Base-by-base conservation (phyloP, 257 asterid genomes). In the Solanum chmielewskii region DNA sequence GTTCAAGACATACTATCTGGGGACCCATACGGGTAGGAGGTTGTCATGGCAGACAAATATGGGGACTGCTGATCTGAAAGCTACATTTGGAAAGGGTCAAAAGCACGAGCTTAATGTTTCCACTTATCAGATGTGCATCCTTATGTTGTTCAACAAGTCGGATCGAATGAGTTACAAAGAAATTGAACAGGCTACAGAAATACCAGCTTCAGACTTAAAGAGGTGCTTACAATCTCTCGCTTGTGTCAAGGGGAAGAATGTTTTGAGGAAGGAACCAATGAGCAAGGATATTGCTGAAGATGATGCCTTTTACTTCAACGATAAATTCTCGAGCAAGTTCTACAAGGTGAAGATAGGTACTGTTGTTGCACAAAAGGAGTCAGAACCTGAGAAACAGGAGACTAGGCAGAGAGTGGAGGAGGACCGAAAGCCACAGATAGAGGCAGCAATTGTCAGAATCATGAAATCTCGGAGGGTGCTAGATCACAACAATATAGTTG, bases 91-190 rank as follows among this genome's bases (percentile, higher is more conserved):
- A 21, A 89, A 89, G 39, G 87, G 87, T n/a, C 88, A 84, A 56
- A 89, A 89, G 87, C 90, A 86, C 47, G 90, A 89, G 21, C 87
- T 89, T 66, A 87, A 88, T 2, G 91, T 89, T 39, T 87, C 90
- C 62, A 89, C 91, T 21, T 89, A 87, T 33, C 91, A 89, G 88
- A 89, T 89, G 91, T 89, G 91, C 84, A 83, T 89, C 59, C 90
- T 89, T 14, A 89, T 89, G 91, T 85, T 87, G 86, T 89, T 89
- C 41, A 89, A 89, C 80, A 89, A 69, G 16, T 41, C 87, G 9
- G 87, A 89, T 44, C 64, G 86, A 73, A 52, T 71, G 85, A 87
- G 87, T 87, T 89, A 89, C 70, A 89, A 59, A 60, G 91, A 89
- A 37, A 87, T 89, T 27, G 91, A 89, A 62, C 90, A 89, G 62